Percentiles rank a stretch among this genome's conserved stretches.
These are phyloP conservation scores for Inga oerstediana DNA, from an alignment of 306 rosid genomes.

Conservation along the genomic window DNA sequence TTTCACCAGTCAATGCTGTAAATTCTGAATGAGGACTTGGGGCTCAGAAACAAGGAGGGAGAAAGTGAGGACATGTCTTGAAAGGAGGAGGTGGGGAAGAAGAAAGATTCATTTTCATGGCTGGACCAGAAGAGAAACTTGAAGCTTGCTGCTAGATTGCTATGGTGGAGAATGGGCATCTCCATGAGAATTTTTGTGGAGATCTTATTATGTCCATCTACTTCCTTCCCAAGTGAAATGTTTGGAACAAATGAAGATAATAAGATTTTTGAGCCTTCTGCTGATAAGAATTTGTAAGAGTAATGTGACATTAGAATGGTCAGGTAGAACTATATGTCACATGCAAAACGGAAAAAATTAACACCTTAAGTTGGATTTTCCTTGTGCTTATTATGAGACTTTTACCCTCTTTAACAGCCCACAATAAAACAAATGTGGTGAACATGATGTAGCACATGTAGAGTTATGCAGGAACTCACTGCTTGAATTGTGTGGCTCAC, in stretches of 20 bases:
- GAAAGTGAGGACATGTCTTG: not conserved
- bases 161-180: not conserved
- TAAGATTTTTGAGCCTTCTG: not conserved
- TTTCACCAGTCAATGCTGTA: conserved; percentile 49
- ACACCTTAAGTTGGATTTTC: not conserved
- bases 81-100: not conserved
- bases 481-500: not conserved
- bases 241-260: not conserved
- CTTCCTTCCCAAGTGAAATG: not conserved
- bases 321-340: not conserved
- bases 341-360: not conserved
- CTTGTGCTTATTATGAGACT: not conserved
- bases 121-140: not conserved
- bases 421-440: not conserved
- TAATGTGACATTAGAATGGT: not conserved
- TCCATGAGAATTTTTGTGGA: not conserved
- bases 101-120: not conserved
- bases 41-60: not conserved
- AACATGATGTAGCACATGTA: not conserved
- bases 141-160: not conserved
- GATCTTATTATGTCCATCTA: not conserved
- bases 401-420: not conserved
- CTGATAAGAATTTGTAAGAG: not conserved
- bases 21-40: conserved; percentile 22
- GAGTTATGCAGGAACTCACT: not conserved